Evolutionary conservation across 805 yeast species (phyloP).

Genomic region (Candida anglica): DNA sequence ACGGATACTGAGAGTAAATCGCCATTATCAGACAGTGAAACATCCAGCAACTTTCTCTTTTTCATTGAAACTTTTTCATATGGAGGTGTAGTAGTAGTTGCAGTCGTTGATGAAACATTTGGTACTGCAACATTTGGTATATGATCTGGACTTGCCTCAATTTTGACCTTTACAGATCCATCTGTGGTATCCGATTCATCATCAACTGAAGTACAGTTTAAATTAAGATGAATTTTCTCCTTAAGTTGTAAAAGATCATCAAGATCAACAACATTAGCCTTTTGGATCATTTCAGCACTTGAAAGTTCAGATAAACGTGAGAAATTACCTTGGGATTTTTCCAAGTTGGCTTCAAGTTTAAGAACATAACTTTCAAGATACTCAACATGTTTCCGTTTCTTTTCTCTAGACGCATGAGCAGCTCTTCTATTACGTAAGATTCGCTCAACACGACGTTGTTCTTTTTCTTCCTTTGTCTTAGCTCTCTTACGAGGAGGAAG

Average conservation of each 20-base stretch:
- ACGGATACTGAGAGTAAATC: constrained; percentile 1
- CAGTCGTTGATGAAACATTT: background rate
- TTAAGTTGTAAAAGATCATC: constrained; percentile 19
- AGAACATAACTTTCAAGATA: constrained; percentile 63
- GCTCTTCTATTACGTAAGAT: constrained; percentile 92
- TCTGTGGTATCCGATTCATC: background rate
- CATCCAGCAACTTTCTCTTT: background rate
- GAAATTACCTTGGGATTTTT: constrained; percentile 20
- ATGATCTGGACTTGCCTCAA: constrained; percentile 1
- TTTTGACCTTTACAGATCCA: constrained; percentile 1
- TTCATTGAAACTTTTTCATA: background rate
- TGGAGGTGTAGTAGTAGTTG: background rate
- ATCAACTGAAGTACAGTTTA: constrained; percentile 7
- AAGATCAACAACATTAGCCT: constrained; percentile 4
- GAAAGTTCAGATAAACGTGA: constrained; percentile 12
- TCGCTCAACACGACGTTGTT: constrained; percentile 90
- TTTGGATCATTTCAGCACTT: constrained; percentile 7
- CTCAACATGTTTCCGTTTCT: constrained; percentile 90
- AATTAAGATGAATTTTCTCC: constrained; percentile 22
- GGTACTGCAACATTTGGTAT: background rate
- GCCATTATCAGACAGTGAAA: background rate
- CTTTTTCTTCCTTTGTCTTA: constrained; percentile 93
- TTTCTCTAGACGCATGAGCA: constrained; percentile 96
- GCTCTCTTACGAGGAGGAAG: constrained; percentile 96
- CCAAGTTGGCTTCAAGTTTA: constrained; percentile 35